Percentiles rank a stretch among this genome's conserved stretches.
These are phyloP conservation scores for Capronia epimyces DNA, from an alignment of 2,329 filamentous ascomycete genomes.

Conservation along the genomic window DNA sequence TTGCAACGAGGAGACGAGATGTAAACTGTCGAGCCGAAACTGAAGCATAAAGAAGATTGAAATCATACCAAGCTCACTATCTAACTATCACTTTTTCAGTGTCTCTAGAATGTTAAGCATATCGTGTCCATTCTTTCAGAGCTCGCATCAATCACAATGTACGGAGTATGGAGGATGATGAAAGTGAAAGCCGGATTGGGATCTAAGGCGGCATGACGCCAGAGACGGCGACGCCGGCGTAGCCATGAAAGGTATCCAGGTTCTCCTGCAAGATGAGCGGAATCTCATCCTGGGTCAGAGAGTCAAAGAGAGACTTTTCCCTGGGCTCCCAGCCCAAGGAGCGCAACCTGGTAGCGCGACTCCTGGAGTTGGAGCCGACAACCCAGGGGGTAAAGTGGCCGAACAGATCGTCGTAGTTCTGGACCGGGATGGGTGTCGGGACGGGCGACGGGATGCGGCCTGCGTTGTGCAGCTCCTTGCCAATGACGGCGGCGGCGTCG, in stretches of 20 bases:
- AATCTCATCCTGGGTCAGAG: constrained; percentile 40
- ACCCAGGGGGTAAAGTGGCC: constrained; percentile 35
- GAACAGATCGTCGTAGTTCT: constrained; percentile 42
- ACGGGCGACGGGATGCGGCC: constrained; percentile 38
- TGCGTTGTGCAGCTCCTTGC: constrained; percentile 35
- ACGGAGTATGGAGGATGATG: no score
- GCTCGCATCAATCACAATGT: no score
- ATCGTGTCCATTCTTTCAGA: no score
- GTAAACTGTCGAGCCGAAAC: no score
- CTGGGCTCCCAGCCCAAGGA: constrained; percentile 43
- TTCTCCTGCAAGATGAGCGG: constrained; percentile 20
- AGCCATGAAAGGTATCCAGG: constrained; percentile 42
- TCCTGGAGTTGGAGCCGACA: constrained; percentile 42
- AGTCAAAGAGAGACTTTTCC: constrained; percentile 41
- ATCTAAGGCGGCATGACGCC: constrained; percentile 56
- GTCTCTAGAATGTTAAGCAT: no score
- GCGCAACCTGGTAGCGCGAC: constrained; percentile 42
- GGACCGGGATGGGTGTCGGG: constrained; percentile 36
- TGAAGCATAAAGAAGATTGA: no score
- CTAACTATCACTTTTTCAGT: no score
- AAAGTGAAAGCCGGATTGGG: no score
- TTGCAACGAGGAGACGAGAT: no score
- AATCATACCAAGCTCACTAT: no score
- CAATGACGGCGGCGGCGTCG: constrained; percentile 38
- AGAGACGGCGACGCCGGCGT: constrained; percentile 59